Percentiles rank a stretch among this genome's conserved stretches.
Evolutionary conservation across 495 filamentous ascomycete species (phyloP).

Genomic region (Venustampulla echinocandica): DNA sequence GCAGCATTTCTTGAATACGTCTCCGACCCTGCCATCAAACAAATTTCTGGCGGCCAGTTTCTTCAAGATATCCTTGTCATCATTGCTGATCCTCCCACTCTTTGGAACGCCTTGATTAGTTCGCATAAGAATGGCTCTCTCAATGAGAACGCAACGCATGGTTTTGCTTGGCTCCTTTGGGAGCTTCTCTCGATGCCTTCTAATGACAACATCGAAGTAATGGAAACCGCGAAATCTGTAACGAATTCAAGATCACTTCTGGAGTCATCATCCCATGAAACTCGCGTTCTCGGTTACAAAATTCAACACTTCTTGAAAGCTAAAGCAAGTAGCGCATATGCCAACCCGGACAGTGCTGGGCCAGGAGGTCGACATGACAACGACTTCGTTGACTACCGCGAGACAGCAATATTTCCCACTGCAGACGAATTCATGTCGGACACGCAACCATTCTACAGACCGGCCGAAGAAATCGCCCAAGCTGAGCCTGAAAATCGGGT

Average conservation of each 20-base stretch:
- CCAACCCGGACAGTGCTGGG: neutral
- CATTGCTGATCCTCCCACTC: constrained; percentile 48
- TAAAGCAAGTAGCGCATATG: neutral
- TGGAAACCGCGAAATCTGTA: constrained; percentile 5
- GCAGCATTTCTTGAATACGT: constrained; percentile 28
- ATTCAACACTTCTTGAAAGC: neutral
- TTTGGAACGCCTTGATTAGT: constrained; percentile 48
- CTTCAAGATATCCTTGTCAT: constrained; percentile 42
- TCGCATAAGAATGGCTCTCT: constrained; percentile 32
- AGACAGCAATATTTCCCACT: constrained; percentile 60
- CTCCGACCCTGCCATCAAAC: constrained; percentile 37
- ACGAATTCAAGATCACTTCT: constrained; percentile 25
- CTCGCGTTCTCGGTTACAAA: neutral
- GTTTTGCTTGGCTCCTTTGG: constrained; percentile 51
- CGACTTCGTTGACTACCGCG: constrained; percentile 52
- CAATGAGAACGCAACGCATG: constrained; percentile 28
- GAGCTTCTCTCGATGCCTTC: constrained; percentile 44
- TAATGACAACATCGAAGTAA: neutral
- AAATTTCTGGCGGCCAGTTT: constrained; percentile 44
- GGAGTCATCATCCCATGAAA: constrained; percentile 23
- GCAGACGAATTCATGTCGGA: constrained; percentile 45
- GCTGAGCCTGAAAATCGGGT: neutral
- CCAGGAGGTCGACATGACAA: constrained; percentile 74
- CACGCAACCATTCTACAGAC: neutral
- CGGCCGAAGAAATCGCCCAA: neutral